Evolutionary conservation across 78 protist species (phyloP).

Genomic region (Abeoforma whisleri): DNA sequence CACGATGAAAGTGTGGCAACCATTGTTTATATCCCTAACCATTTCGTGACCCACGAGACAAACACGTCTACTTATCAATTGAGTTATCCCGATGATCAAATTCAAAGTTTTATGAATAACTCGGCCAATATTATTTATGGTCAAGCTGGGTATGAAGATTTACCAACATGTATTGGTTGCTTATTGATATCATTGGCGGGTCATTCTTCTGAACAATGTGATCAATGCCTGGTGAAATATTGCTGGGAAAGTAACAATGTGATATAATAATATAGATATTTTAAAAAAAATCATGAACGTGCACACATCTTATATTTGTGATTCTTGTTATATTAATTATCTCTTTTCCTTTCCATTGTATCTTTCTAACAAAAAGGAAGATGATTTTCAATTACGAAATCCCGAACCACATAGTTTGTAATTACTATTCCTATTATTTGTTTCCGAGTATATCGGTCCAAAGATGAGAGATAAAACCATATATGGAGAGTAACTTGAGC

Average conservation of each 20-base stretch:
- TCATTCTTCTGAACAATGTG: constrained; percentile 13
- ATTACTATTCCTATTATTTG: no score
- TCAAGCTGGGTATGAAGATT: constrained; percentile 1
- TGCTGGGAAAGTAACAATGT: constrained; percentile 15
- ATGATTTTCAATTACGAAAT: no score
- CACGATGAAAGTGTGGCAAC: neutral
- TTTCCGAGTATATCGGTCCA: no score
- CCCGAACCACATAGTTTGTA: no score
- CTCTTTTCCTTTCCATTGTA: no score
- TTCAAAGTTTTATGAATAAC: neutral
- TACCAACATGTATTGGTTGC: constrained; percentile 30
- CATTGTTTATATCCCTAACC: constrained; percentile 33
- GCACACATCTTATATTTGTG: no score
- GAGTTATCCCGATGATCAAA: neutral
- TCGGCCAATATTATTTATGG: neutral
- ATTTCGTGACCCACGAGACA: neutral
- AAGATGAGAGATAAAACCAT: no score
- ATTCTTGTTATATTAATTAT: no score
- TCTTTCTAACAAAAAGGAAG: no score
- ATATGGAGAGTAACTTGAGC: no score
- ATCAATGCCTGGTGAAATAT: neutral
- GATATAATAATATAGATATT: no score
- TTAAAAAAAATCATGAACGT: no score
- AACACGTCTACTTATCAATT: neutral
- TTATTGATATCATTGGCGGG: constrained; percentile 23